These are phyloP conservation scores for Termitomyces sp. DNA, from an alignment of 768 basidiomycete genomes.

Conservation along the genomic window DNA sequence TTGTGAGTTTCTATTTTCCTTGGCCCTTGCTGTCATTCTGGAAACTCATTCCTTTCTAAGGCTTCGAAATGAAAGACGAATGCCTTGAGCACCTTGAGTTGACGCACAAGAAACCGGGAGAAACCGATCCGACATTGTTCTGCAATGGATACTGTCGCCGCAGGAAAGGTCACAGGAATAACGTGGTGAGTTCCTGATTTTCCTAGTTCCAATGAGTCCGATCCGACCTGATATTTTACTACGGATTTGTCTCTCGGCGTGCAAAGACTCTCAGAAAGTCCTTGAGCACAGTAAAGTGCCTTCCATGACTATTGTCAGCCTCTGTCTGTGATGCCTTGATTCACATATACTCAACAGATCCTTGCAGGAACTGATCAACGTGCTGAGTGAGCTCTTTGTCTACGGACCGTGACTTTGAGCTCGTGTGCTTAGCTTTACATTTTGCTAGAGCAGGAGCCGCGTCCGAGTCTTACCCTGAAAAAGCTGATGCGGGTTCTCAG, in stretches of 20 bases:
- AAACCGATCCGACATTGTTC: neutral
- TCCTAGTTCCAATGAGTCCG: neutral
- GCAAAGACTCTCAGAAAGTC: conserved; percentile 1
- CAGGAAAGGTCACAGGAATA: neutral
- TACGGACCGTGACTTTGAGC: neutral
- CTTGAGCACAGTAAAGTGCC: neutral
- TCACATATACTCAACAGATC: neutral
- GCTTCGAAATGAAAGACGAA: neutral
- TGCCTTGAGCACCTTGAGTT: neutral
- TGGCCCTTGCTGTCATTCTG: neutral
- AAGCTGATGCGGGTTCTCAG: neutral
- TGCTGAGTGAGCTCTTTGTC: neutral
- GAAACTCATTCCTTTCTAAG: neutral
- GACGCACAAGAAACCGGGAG: neutral
- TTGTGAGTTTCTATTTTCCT: neutral
- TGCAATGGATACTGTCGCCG: conserved; percentile 6
- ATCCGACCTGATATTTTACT: neutral
- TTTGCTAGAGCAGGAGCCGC: neutral
- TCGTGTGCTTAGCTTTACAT: neutral
- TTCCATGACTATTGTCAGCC: conserved; percentile 1
- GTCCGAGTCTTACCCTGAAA: conserved; percentile 4
- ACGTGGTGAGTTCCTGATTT: neutral
- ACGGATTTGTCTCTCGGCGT: conserved; percentile 7
- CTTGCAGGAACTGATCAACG: neutral
- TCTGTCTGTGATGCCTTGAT: neutral